Evolutionary conservation across 441 rosid genomes (phyloP).

Genomic region (Pelargonium fulgidum): DNA sequence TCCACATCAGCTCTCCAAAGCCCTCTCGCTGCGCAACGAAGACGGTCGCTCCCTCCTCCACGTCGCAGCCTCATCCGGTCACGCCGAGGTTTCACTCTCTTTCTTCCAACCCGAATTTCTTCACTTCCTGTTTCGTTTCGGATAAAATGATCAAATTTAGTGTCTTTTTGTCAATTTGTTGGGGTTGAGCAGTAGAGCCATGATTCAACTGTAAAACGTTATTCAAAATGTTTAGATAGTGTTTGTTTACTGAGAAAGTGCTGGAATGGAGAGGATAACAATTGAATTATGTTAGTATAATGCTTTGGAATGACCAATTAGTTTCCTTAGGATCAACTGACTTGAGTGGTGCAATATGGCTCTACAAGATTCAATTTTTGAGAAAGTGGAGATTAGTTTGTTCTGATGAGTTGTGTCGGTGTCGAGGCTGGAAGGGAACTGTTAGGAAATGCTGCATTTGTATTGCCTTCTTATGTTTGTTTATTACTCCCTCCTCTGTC

Average conservation of each 20-base stretch:
- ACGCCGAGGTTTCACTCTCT: conserved; percentile 34
- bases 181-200: background rate
- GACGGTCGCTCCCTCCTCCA: conserved; percentile 88
- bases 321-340: background rate
- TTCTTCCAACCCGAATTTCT: background rate
- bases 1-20: conserved; percentile 34
- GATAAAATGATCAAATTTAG: background rate
- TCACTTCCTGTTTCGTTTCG: background rate
- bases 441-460: background rate
- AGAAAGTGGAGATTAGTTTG: background rate
- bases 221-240: background rate
- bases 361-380: background rate
- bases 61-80: conserved; percentile 57
- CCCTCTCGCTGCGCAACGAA: conserved; percentile 57
- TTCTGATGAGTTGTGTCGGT: background rate
- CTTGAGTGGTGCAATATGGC: background rate
- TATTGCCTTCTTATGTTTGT: background rate
- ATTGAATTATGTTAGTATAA: background rate
- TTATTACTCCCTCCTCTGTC: background rate
- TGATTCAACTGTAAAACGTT: background rate
- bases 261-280: background rate
- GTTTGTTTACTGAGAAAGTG: background rate
- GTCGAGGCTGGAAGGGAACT: background rate
- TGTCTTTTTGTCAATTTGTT: background rate
- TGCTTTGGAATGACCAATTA: background rate